Evolutionary conservation across 148 eudicot species (phyloP), one percentile per base, ranked within the genome.

Genomic region (Oxyria digyna): DNA sequence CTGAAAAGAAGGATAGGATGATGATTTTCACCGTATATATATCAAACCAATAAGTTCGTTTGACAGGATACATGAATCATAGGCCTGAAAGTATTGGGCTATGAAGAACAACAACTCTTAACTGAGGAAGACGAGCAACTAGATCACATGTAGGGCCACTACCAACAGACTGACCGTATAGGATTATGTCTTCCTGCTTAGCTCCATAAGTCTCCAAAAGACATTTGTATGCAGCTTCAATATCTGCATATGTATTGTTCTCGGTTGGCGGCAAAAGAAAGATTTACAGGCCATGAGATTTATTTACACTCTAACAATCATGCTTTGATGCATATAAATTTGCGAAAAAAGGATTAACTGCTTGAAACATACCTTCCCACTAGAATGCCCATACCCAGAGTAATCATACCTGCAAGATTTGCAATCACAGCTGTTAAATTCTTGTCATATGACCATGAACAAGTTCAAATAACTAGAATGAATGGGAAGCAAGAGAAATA

Each of bases 81-180:
- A 91, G 69, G 77, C 97, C 97, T 7, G 97, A 91, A 63, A 88
- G 74, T 48, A 91, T 91, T 59, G 97, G 89, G 81, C 97, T 91
- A 57, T 91, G 97, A 48, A 91, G 75, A 77, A 91, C 87, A 72
- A 83, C 87, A 24, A 95, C 97, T 78, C 80, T 83, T 76, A 91
- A 70, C 31, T 78, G 85, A 70, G 95, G 91, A 75, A 91, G 78
- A 70, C 95, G 94, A 45, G 89, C 72, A 17, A 95, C 95, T 23
- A 91, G 89, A 79, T 91, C 87, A 76, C 85, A 81, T 52, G 97
- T 88, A 32, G 97, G 97, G 40, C 97, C 97, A 68, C 97, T 91
- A 75, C 97, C 97, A 74, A 91, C 97, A 52, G 97, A 91, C 75
- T 91, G 97, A 55, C 97, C 97, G 71, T 91, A 91, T 29, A 91